Evolutionary conservation across 192 early-diverging fungal genomes (phyloP), one percentile per base, ranked within the genome.

Genomic region (Coemansia sp.): DNA sequence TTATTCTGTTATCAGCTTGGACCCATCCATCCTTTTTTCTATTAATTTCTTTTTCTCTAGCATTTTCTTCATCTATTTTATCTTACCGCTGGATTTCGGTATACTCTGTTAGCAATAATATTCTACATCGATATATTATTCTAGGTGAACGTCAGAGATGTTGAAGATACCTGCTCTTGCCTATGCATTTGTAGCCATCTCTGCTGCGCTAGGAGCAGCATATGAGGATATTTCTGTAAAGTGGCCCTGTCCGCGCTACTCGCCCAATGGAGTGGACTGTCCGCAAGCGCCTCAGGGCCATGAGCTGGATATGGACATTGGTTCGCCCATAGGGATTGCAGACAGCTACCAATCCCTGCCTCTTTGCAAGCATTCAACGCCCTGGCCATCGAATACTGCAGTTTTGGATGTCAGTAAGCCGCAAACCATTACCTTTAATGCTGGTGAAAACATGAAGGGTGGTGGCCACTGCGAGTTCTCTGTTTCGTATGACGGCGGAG

Each of bases 401-500:
- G 76, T 54, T 7, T 81, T 65, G 57, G 68, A 58, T 40, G 80
- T 82, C 26, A 83, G 83, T 8, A 50, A 81, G 21, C 42, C 75
- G 12, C 51, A 83, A 42, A 51, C 58, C 0, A 71, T 87, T 15
- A 48, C 66, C 8, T 85, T 85, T 58, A 50, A 40, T 12, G n/a
- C 38, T 6, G 34, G 23, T 20, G 18, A 42, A 0, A 56, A 47
- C 0, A 59, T 51, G 15, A 84, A 85, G 47, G 64, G 64, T 18
- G 84, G 85, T 0, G 87, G 87, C 2, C 83, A 87, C 43, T 87
- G 85, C 18, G 77, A 88, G 56, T 86, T 84, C 54, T 79, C 85
- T 0, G 58, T 87, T 4, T 87, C 85, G 0, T 84, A 81, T 38
- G 87, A 88, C 39, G 46, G 51, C 21, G 85, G 80, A 16, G 59